Base-by-base conservation (phyloP, 2,329 filamentous ascomycete species). In the Ramularia endophylla region DNA sequence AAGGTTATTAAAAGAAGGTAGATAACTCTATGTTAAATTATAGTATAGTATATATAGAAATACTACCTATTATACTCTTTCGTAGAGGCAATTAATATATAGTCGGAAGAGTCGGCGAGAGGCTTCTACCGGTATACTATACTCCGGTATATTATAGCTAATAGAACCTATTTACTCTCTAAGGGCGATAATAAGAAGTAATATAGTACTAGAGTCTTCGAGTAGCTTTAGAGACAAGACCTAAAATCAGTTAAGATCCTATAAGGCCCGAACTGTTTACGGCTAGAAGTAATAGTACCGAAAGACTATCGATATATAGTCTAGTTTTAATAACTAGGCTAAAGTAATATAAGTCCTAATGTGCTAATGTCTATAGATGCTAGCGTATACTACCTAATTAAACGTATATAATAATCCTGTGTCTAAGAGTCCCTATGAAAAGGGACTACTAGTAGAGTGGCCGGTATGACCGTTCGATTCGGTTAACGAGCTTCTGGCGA, bases 381-480 rank as follows among this genome's bases (percentile, higher is more conserved):
- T 6, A 9, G n/a, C 16, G 5, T 32, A 32, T 27, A 15, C 35
- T 16, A 4, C 19, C 22, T 37, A 8, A 37, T 25, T 16, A 25
- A 25, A 8, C 20, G 13, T 37, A 6, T 16, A n/a, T 37, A 28
- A 25, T 15, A 16, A 5, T 12, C 18, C 11, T 16, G 12, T 15
- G 13, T 4, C 18, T n/a, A 11, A 37, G 18, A 27, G 18, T 16
- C 13, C 13, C n/a, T n/a, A n/a, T n/a, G n/a, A n/a, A n/a, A n/a
- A n/a, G n/a, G n/a, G n/a, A n/a, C n/a, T n/a, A n/a, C n/a, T n/a
- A 16, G 18, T 37, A 16, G 13, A 37, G 35, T 12, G 35, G 25
- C 18, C 17, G 34, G 13, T 37, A 37, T 25, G 15, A 12, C 18
- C 9, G 35, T 37, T 37, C 35, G 35, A 37, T 28, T 37, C 35